Percentiles rank a stretch among this genome's conserved stretches.
phyloP scores from a whole-genome alignment of 805 yeast genomes.

The Kazachstania kunashirensis region DNA sequence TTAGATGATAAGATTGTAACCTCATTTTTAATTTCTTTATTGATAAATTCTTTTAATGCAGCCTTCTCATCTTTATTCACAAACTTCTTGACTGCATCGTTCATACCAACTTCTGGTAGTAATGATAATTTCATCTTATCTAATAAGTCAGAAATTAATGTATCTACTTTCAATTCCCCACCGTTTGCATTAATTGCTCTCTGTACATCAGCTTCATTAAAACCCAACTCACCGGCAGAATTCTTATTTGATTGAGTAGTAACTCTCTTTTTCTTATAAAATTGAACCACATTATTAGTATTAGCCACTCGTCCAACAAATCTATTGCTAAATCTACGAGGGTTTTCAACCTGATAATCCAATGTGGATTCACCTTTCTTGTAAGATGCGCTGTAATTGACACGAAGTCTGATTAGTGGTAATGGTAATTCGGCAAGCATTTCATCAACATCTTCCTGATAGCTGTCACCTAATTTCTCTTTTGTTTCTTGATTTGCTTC shows the following conservation, averaged over 20 bases:
- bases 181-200: conserved; percentile 14
- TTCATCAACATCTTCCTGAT: conserved; percentile 8
- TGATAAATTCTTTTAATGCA: conserved; percentile 55
- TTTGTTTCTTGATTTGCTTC: conserved; percentile 47
- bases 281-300: conserved; percentile 72
- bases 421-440: conserved; percentile 43
- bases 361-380: conserved; percentile 12
- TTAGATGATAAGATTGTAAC: conserved; percentile 38
- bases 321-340: conserved; percentile 76
- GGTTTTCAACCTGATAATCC: conserved; percentile 85
- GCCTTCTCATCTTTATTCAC: conserved; percentile 77
- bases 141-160: conserved; percentile 53
- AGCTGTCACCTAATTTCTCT: conserved; percentile 20
- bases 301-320: conserved; percentile 91
- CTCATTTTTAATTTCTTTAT: conserved; percentile 45
- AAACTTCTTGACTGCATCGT: conserved; percentile 58
- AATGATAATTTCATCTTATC: conserved; percentile 54
- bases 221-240: conserved; percentile 3
- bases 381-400: conserved; percentile 64
- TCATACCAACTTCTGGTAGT: conserved; percentile 66
- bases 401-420: conserved; percentile 73
- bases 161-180: conserved; percentile 46
- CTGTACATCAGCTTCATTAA: conserved; percentile 11
- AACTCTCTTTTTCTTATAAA: conserved; percentile 41
- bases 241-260: conserved; percentile 10